Conservation (phyloP, 2,329 filamentous ascomycete species). For the Emmonsiellopsis sp. region DNA sequence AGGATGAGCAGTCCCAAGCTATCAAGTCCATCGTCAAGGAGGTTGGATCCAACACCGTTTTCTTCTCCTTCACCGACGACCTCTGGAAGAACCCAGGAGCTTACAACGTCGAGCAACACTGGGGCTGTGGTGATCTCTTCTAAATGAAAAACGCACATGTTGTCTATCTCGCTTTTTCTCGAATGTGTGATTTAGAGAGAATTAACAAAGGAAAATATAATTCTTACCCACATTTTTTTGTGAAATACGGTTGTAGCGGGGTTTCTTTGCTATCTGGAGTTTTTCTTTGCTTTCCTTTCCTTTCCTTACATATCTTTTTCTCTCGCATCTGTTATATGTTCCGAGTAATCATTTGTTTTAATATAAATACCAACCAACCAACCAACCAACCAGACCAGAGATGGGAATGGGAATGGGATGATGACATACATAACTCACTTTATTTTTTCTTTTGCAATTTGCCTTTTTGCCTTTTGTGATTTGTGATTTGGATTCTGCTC, state of each 20-base stretch:
- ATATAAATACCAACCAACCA: too few relatives aligned
- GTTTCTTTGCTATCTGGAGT: too few relatives aligned
- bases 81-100: slow-evolving; percentile 66
- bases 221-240: background rate
- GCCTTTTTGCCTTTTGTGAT: background rate
- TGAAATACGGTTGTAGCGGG: too few relatives aligned
- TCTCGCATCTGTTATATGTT: too few relatives aligned
- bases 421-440: background rate
- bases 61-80: slow-evolving; percentile 77
- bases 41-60: slow-evolving; percentile 60
- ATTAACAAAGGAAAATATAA: background rate
- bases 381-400: too few relatives aligned
- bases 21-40: slow-evolving; percentile 60
- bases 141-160: slow-evolving; percentile 1
- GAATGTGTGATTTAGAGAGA: too few relatives aligned
- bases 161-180: background rate
- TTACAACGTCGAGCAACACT: slow-evolving; percentile 70
- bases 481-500: background rate
- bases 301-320: background rate
- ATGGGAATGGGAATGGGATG: background rate
- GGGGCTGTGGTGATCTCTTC: slow-evolving; percentile 56
- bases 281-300: background rate
- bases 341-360: too few relatives aligned
- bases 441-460: background rate
- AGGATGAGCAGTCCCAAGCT: slow-evolving; percentile 58